A percentile compares a stretch with the other conserved stretches of the same genome.
Evolutionary conservation across 2,329 filamentous ascomycete species (phyloP).

Genomic region (Penicillium decumbens): DNA sequence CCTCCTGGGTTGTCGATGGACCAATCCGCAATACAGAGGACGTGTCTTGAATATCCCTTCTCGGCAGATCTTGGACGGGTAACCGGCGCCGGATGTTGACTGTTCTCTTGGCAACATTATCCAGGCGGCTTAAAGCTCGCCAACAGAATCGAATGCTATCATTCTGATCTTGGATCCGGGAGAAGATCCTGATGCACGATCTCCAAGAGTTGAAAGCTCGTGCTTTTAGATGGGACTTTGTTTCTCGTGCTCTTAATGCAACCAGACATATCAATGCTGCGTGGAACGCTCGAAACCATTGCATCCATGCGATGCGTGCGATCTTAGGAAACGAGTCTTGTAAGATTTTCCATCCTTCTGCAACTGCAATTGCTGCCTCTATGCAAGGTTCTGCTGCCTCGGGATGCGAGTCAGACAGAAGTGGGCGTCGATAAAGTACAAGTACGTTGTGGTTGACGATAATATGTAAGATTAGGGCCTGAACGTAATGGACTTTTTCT

Average conservation of each 20-base stretch:
- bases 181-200: neutral
- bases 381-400: neutral
- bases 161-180: neutral
- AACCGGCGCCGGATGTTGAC: too few species aligned
- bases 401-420: too few species aligned
- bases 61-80: too few species aligned
- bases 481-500: too few species aligned
- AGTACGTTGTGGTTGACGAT: too few species aligned
- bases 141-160: neutral
- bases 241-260: neutral
- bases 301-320: neutral
- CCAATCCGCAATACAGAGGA: too few species aligned
- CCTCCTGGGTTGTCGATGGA: too few species aligned
- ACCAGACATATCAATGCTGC: neutral
- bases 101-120: neutral
- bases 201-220: too few species aligned
- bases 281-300: conserved; percentile 1
- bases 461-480: too few species aligned
- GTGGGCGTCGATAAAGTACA: too few species aligned
- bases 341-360: neutral
- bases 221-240: too few species aligned
- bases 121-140: neutral
- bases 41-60: too few species aligned
- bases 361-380: neutral
- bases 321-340: conserved; percentile 1